Conservation (phyloP, 1,139 yeast species). For the Magnusiomyces fungicola region DNA sequence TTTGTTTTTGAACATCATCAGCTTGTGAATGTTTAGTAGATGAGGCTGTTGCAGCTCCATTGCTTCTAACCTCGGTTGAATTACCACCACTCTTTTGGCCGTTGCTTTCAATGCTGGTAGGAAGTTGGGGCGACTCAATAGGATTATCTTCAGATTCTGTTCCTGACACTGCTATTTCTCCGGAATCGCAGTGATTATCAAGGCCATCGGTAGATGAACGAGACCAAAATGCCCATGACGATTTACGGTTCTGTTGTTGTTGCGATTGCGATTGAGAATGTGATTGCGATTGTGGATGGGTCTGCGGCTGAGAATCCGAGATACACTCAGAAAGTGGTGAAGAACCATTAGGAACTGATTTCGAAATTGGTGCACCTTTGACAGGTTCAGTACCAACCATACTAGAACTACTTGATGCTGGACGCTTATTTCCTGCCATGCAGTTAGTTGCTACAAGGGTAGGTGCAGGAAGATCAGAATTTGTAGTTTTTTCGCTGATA, state of each 20-base stretch:
- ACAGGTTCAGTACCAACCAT: background rate
- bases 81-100: background rate
- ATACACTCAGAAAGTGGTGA: too few relatives aligned
- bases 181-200: conserved; percentile 16
- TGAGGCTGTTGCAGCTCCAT: too few relatives aligned
- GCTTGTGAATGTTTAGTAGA: too few relatives aligned
- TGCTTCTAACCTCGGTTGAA: too few relatives aligned
- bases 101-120: background rate
- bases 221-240: conserved; percentile 33
- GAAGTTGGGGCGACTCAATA: conserved; percentile 13
- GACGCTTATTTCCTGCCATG: background rate
- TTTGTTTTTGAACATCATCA: too few relatives aligned
- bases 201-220: conserved; percentile 4
- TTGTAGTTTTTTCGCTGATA: background rate
- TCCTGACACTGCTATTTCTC: conserved; percentile 36
- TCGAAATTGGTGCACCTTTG: too few relatives aligned
- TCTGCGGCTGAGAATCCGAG: background rate
- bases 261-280: background rate
- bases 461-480: background rate
- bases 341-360: too few relatives aligned
- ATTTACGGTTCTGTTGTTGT: background rate
- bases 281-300: background rate
- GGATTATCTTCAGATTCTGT: conserved; percentile 30
- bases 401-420: background rate
- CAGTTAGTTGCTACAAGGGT: background rate